Percentiles rank a stretch among this genome's conserved stretches.
These are phyloP conservation scores for Coemansia javaensis DNA, from an alignment of 192 early-diverging fungal species.

Conservation along the genomic window DNA sequence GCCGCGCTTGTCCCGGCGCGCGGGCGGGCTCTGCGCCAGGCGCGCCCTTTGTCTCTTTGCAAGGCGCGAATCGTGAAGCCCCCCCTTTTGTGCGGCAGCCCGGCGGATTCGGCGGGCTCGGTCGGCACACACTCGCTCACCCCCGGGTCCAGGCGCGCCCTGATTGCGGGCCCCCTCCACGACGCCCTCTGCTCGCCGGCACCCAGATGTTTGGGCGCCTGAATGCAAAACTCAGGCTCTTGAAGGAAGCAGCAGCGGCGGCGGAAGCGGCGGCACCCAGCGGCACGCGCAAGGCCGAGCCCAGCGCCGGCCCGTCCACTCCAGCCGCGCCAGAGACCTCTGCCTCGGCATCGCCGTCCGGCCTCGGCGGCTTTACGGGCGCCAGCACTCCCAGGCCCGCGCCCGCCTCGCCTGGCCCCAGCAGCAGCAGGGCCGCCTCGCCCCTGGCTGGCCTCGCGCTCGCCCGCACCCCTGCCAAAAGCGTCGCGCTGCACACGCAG, in stretches of 20 bases:
- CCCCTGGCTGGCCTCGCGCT: slow-evolving; percentile 35
- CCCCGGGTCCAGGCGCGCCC: no score
- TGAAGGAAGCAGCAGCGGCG: slow-evolving; percentile 45
- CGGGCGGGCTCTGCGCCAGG: no score
- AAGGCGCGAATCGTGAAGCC: no score
- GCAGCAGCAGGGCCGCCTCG: slow-evolving; percentile 34
- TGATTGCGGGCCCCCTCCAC: no score
- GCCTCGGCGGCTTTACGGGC: slow-evolving; percentile 7
- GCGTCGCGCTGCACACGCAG: slow-evolving; percentile 18
- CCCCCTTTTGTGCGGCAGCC: no score
- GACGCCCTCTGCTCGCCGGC: slow-evolving; percentile 1
- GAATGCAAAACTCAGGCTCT: slow-evolving; percentile 51
- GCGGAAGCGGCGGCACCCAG: slow-evolving; percentile 28
- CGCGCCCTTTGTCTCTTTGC: no score
- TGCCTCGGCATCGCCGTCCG: slow-evolving; percentile 12
- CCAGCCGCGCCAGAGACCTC: slow-evolving; percentile 8
- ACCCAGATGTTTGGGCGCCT: slow-evolving; percentile 51
- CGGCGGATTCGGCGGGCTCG: no score
- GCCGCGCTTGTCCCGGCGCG: no score
- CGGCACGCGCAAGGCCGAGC: slow-evolving; percentile 26
- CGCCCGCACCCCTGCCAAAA: slow-evolving; percentile 27
- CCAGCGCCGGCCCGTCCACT: slow-evolving; percentile 29
- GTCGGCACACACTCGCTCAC: no score
- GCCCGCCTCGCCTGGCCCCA: no score
- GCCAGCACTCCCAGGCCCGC: neutral